These are phyloP conservation scores for Crithidia brevicula DNA, from an alignment of 208 protist species.

Conservation along the genomic window DNA sequence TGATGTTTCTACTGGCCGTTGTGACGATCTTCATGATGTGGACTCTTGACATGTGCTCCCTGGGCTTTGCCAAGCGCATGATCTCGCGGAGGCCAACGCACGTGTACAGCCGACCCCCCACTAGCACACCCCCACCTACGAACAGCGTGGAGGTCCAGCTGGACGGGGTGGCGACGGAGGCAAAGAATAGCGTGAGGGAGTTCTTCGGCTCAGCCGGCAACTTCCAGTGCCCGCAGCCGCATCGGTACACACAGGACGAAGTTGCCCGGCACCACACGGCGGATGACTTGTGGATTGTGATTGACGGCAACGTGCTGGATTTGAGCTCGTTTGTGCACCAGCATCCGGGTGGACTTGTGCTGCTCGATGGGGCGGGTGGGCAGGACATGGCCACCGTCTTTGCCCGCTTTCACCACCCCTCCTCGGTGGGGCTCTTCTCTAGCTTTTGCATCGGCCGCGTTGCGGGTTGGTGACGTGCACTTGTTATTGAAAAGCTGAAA, in stretches of 20 bases:
- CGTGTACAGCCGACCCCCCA: not conserved
- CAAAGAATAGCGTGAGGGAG: slow-evolving; percentile 21
- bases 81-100: not conserved
- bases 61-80: slow-evolving; percentile 1
- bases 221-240: slow-evolving; percentile 54
- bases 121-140: not conserved
- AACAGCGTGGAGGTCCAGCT: not conserved
- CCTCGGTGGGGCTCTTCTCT: slow-evolving; percentile 43
- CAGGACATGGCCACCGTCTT: slow-evolving; percentile 66
- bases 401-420: slow-evolving; percentile 54
- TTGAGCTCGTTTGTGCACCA: slow-evolving; percentile 59
- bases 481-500: too few species aligned
- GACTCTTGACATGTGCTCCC: slow-evolving; percentile 6
- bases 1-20: not conserved
- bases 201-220: slow-evolving; percentile 45
- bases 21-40: slow-evolving; percentile 1
- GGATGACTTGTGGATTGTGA: slow-evolving; percentile 72
- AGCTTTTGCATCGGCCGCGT: slow-evolving; percentile 75
- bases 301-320: slow-evolving; percentile 78
- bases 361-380: slow-evolving; percentile 65
- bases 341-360: slow-evolving; percentile 67
- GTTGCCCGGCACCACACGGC: slow-evolving; percentile 45
- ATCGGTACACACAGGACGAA: slow-evolving; percentile 52
- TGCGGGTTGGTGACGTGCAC: not conserved
- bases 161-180: not conserved